phyloP scores from a whole-genome alignment of 495 filamentous ascomycete genomes.

The Penicillium parvum region DNA sequence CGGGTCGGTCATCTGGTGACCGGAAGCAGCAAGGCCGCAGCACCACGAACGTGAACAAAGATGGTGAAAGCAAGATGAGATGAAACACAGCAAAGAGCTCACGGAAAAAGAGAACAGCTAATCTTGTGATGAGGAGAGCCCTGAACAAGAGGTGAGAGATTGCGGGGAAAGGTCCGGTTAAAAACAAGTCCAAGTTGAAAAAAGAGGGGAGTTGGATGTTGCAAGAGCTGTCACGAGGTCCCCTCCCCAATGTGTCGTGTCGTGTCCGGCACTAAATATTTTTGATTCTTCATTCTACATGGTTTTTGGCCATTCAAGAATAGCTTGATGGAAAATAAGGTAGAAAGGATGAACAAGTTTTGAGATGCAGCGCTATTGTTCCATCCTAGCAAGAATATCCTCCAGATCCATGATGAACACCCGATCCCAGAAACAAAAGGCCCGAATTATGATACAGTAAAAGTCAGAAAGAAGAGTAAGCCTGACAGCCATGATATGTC shows the following conservation, averaged over 20 bases:
- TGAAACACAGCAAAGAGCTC: not conserved
- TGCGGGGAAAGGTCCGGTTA: conserved; percentile 10
- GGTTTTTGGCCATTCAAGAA: too few relatives aligned
- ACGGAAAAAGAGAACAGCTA: too few relatives aligned
- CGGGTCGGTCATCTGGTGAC: conserved; percentile 25
- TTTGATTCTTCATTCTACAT: not conserved
- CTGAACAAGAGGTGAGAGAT: too few relatives aligned
- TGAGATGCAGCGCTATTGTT: not conserved
- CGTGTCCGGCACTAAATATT: not conserved
- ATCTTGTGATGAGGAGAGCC: too few relatives aligned
- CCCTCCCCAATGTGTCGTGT: conserved; percentile 1
- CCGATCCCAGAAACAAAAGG: conserved; percentile 1
- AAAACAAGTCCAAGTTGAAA: not conserved
- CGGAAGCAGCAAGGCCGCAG: conserved; percentile 18
- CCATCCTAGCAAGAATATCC: not conserved
- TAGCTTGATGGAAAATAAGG: too few relatives aligned
- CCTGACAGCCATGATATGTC: not conserved
- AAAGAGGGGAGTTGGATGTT: conserved; percentile 7
- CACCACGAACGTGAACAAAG: not conserved
- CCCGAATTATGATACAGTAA: conserved; percentile 14
- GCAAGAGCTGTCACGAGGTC: conserved; percentile 11
- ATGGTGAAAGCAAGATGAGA: not conserved
- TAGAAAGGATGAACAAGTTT: conserved; percentile 1
- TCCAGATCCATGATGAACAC: not conserved
- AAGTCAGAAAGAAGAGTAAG: conserved; percentile 1